Conservation (phyloP, 176 grass and related monocot genomes). For the Areca catechu region DNA sequence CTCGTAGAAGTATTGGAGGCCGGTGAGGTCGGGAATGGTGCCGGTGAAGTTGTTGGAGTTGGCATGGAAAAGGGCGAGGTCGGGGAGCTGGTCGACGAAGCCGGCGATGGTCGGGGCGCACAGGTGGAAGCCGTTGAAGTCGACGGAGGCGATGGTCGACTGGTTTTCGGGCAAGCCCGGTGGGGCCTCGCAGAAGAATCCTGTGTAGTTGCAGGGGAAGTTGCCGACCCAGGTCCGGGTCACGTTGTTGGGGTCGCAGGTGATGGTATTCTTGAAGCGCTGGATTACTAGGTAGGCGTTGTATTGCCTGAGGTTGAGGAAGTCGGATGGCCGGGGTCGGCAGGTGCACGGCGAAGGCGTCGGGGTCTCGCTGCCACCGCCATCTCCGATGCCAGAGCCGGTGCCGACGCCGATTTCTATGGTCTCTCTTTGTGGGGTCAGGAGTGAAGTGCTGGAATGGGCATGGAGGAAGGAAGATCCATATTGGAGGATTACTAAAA, state of each 20-base stretch:
- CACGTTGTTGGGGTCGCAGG: conserved; percentile 45
- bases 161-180: conserved; percentile 8
- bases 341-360: background rate
- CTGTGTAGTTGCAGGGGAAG: conserved; percentile 39
- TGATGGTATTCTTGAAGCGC: conserved; percentile 39
- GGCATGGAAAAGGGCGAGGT: conserved; percentile 93
- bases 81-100: conserved; percentile 46
- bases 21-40: conserved; percentile 15
- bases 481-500: too few relatives aligned
- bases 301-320: conserved; percentile 55
- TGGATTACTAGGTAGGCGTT: conserved; percentile 60
- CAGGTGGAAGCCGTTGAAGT: conserved; percentile 66
- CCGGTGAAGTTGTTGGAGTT: conserved; percentile 72
- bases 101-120: conserved; percentile 1
- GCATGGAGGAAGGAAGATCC: too few relatives aligned
- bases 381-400: background rate
- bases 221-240: conserved; percentile 31
- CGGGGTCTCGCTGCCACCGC: background rate
- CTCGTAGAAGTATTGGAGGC: conserved; percentile 73
- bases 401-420: conserved; percentile 18
- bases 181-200: conserved; percentile 63
- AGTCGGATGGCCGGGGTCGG: conserved; percentile 25
- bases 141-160: conserved; percentile 64
- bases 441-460: too few relatives aligned
- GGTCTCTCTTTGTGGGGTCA: background rate